These are phyloP conservation scores for Albifimbria verrucaria DNA, from an alignment of 2,329 filamentous ascomycete genomes.

Conservation along the genomic window DNA sequence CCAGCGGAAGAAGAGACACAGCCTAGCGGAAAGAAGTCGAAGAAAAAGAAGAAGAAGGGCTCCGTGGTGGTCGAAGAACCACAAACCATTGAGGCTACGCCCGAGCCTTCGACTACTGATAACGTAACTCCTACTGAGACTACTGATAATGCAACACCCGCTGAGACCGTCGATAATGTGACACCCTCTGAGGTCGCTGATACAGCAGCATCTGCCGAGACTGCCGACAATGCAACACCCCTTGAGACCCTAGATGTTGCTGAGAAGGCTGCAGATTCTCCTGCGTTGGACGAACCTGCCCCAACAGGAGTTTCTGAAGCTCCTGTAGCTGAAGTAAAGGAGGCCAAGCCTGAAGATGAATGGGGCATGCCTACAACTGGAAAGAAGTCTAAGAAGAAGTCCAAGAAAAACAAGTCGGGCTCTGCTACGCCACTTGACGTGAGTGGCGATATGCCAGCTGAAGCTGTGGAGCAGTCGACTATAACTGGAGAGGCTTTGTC, in stretches of 20 bases:
- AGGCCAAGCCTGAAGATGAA: neutral
- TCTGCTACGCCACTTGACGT: neutral
- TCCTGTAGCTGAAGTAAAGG: constrained; percentile 1
- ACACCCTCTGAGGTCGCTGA: neutral
- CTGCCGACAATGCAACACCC: neutral
- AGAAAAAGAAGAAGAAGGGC: constrained; percentile 16
- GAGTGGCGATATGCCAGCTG: neutral
- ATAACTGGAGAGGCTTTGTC: neutral
- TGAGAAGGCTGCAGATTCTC: neutral
- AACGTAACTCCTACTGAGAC: neutral
- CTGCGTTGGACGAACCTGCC: neutral
- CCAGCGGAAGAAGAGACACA: neutral
- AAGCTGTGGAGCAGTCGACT: constrained; percentile 3
- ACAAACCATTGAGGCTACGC: neutral
- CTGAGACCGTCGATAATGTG: neutral
- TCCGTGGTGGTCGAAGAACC: constrained; percentile 5
- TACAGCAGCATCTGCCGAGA: neutral
- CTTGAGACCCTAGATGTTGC: neutral
- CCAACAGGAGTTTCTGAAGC: neutral
- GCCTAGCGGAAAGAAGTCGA: constrained; percentile 5
- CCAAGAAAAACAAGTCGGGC: neutral
- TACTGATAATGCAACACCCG: neutral
- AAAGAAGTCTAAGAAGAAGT: constrained; percentile 3
- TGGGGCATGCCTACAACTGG: neutral
- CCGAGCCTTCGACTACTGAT: neutral